Conservation (phyloP, 1,284 basidiomycete genomes). For the Leccinum proximum region DNA sequence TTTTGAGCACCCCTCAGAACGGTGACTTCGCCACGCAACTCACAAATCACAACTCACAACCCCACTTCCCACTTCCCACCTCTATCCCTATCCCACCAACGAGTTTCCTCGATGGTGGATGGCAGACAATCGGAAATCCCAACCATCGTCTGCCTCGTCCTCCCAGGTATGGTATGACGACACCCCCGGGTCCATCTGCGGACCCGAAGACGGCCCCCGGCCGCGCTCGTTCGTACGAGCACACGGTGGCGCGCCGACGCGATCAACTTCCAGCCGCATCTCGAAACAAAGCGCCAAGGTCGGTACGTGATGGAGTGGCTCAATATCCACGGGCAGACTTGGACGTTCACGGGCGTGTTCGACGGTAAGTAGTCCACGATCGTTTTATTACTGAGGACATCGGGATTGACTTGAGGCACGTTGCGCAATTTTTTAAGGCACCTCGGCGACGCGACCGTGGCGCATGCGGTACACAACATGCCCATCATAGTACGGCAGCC, state of each 20-base stretch:
- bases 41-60: neutral
- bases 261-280: conserved; percentile 62
- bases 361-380: conserved; percentile 51
- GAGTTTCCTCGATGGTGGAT: conserved; percentile 13
- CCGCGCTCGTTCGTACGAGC: conserved; percentile 49
- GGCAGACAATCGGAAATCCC: conserved; percentile 18
- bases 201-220: conserved; percentile 60
- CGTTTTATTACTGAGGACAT: neutral
- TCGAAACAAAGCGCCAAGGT: conserved; percentile 48
- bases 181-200: conserved; percentile 55
- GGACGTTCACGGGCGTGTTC: conserved; percentile 67
- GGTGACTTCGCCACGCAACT: conserved; percentile 7
- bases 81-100: conserved; percentile 3
- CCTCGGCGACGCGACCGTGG: conserved; percentile 64
- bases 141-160: conserved; percentile 25
- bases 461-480: conserved; percentile 62
- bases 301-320: conserved; percentile 58
- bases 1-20: conserved; percentile 24
- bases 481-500: conserved; percentile 62
- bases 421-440: conserved; percentile 38
- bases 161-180: conserved; percentile 43
- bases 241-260: conserved; percentile 46
- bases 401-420: conserved; percentile 1
- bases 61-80: neutral
- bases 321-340: conserved; percentile 50